Conservation (phyloP, 768 basidiomycete genomes). For the Russula abietina region DNA sequence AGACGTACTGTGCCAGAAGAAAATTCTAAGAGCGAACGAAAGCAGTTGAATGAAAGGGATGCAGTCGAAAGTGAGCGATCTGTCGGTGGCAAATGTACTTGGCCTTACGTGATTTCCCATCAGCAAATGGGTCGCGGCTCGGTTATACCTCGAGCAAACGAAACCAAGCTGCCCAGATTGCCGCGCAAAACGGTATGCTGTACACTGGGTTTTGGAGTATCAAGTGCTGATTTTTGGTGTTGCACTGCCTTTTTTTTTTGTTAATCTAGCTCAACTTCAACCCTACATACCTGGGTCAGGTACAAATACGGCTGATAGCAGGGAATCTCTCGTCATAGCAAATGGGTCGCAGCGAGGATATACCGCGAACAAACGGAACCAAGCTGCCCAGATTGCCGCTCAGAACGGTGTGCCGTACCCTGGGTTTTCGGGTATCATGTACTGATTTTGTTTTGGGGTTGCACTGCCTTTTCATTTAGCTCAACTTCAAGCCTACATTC, state of each 20-base stretch:
- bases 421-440: too few species aligned
- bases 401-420: too few species aligned
- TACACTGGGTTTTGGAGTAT: slow-evolving; percentile 6
- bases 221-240: slow-evolving; percentile 13
- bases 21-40: slow-evolving; percentile 9
- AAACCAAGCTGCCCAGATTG: slow-evolving; percentile 59
- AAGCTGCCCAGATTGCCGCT: too few species aligned
- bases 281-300: slow-evolving; percentile 18
- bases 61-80: slow-evolving; percentile 13
- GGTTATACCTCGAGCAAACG: slow-evolving; percentile 70
- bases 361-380: too few species aligned
- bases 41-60: slow-evolving; percentile 15
- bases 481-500: too few species aligned
- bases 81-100: background rate
- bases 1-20: slow-evolving; percentile 16
- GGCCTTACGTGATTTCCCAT: background rate
- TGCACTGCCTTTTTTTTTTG: slow-evolving; percentile 20
- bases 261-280: slow-evolving; percentile 37
- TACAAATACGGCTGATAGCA: too few species aligned
- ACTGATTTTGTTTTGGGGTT: too few species aligned
- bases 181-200: slow-evolving; percentile 55
- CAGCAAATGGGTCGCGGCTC: slow-evolving; percentile 45
- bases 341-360: too few species aligned
- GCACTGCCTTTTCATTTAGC: too few species aligned
- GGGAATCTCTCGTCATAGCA: too few species aligned